A percentile compares a stretch with the other conserved stretches of the same genome.
Conservation (phyloP, 805 yeast species). For the Starmerella vitae region DNA sequence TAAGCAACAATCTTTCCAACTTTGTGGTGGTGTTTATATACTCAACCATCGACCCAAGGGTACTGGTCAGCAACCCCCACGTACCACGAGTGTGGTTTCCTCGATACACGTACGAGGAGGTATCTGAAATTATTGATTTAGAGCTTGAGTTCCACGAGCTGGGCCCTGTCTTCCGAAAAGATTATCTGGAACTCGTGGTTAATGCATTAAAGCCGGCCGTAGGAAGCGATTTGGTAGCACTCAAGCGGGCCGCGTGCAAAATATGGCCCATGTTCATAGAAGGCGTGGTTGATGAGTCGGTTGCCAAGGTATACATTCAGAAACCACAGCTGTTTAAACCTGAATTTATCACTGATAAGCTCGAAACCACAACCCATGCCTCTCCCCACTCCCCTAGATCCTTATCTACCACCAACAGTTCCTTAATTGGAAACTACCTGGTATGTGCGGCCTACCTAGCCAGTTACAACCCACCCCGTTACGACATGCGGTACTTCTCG, state of each 20-base stretch:
- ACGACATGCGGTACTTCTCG: constrained; percentile 60
- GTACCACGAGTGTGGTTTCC: constrained; percentile 36
- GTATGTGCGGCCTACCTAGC: constrained; percentile 73
- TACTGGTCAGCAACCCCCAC: constrained; percentile 28
- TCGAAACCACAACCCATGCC: constrained; percentile 1
- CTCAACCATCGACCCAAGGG: constrained; percentile 33
- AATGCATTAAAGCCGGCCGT: constrained; percentile 34
- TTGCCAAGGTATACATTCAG: constrained; percentile 21
- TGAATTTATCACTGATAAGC: constrained; percentile 12
- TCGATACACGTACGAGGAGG: constrained; percentile 32
- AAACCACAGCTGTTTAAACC: constrained; percentile 22
- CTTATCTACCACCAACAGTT: neutral
- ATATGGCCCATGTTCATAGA: constrained; percentile 27
- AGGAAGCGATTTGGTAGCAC: constrained; percentile 31
- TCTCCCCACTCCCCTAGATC: neutral
- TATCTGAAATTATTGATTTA: constrained; percentile 25
- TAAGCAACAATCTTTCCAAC: constrained; percentile 27
- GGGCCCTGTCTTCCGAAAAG: constrained; percentile 29
- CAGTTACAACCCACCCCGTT: constrained; percentile 56
- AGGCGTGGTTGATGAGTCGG: constrained; percentile 14
- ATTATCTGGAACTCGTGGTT: constrained; percentile 33
- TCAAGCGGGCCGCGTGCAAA: constrained; percentile 20
- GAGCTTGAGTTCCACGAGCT: neutral
- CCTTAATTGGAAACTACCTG: constrained; percentile 38
- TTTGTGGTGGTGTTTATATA: constrained; percentile 33